Base-by-base conservation (phyloP, 1,139 yeast genomes). In the Sugiyamaella neomexicana region DNA sequence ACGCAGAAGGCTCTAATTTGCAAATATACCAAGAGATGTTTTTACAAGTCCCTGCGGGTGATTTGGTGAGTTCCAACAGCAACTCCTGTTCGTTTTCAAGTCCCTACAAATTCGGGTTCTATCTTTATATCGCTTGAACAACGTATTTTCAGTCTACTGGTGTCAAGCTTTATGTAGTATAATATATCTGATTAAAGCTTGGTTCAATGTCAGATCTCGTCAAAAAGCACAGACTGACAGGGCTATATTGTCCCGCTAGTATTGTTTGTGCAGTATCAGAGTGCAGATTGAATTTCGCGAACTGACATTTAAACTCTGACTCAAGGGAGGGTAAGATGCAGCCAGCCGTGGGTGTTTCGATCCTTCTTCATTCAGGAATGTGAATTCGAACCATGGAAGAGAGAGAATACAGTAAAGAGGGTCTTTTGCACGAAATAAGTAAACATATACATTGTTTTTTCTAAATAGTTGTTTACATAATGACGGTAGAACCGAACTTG, bases 401-500 rank as follows among this genome's bases (percentile, higher is more conserved):
- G n/a, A 32, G 37, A 32, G n/a, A n/a, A n/a, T n/a, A n/a, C n/a
- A n/a, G n/a, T n/a, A n/a, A n/a, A n/a, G n/a, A n/a, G n/a, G n/a
- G n/a, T n/a, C 37, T 10, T 10, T n/a, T 32, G 16, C 16, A 34
- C 38, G 2, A 2, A 34, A n/a, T 7, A 27, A 29, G 8, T 20
- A 27, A 29, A 29, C 17, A 42, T 42, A 7, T 25, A 27, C 31
- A 25, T 42, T 25, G 37, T 42, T 42, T 42, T 42, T 42, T 20
- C 32, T 13, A 17, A 31, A 25, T 12, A 13, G 46, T 20, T 42
- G 46, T 55, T 77, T 82, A 91, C 97, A 91, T 90, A 75, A 89
- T 89, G 70, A 93, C 88, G 78, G 90, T 83, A 75, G 88, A 89
- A 74, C 97, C 97, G 75, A 90, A 91, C 83, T 89, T 91, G 76